phyloP scores from a whole-genome alignment of 306 rosid species.

The Fragaria nilgerrensis region DNA sequence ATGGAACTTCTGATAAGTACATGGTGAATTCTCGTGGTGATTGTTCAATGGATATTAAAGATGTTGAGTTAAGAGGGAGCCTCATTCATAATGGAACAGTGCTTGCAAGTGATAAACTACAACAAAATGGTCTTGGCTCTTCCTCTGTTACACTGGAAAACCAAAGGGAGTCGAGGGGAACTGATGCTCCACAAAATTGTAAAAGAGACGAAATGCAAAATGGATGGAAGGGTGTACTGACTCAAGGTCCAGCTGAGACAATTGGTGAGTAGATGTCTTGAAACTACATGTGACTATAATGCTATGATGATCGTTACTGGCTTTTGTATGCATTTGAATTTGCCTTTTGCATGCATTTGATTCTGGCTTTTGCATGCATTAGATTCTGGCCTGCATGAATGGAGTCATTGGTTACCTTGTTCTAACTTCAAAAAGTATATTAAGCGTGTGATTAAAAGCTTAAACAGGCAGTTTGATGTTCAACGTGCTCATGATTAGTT shows the following conservation, averaged over 20 bases:
- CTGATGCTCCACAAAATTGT: constrained; percentile 24
- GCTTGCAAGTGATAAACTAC: constrained; percentile 39
- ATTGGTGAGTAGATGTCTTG: constrained; percentile 54
- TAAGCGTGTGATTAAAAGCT: not conserved
- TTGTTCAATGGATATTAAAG: constrained; percentile 25
- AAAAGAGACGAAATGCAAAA: constrained; percentile 35
- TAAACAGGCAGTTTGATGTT: not conserved
- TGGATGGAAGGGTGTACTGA: constrained; percentile 40
- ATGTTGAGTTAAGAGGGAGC: constrained; percentile 41
- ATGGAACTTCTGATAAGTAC: constrained; percentile 8
- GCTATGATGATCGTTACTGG: not conserved
- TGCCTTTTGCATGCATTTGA: not conserved
- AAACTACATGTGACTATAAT: constrained; percentile 1
- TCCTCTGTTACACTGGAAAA: constrained; percentile 21
- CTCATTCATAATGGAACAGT: constrained; percentile 34
- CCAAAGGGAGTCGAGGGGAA: constrained; percentile 26
- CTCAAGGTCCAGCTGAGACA: constrained; percentile 51
- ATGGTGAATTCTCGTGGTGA: constrained; percentile 19
- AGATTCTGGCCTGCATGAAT: not conserved
- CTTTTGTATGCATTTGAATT: not conserved
- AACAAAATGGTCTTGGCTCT: constrained; percentile 28
- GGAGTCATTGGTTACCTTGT: not conserved
- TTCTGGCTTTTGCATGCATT: not conserved
- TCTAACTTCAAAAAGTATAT: not conserved
- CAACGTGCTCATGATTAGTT: not conserved